Base-by-base conservation (phyloP, 768 basidiomycete genomes). In the Cubamyces lactineus region DNA sequence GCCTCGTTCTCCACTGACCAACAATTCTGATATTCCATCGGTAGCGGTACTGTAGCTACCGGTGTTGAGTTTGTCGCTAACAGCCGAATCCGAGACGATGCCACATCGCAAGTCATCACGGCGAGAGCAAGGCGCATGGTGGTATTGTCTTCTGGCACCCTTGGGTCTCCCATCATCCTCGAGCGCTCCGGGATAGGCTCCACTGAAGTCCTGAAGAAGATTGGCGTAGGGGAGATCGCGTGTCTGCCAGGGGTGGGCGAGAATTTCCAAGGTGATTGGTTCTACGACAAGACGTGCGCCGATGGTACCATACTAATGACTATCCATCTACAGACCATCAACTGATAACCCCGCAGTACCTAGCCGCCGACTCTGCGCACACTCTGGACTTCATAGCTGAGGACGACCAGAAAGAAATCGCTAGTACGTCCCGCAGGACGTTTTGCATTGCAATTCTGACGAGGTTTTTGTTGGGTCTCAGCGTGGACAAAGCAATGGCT, bases 131-230 rank as follows among this genome's bases (percentile, higher is more conserved):
- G 65, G 16, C 71, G 71, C 30, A 61, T 80, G 2, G 76, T 82
- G 6, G 71, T 82, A 0, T 53, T 82, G 8, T 74, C 75, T 15
- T 74, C 77, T 4, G 80, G 81, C 0, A 62, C 79, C 0, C 74
- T 81, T 23, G 79, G 80, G 19, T 80, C 80, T 0, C 80, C 85
- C 0, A 74, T 76, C 47, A 78, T 89, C 15, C 77, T 89, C 11
- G 83, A 87, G 65, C 77, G 86, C 2, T 85, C 79, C 3, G 81
- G 81, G 0, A 76, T 83, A 3, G 81, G 81, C 0, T 60, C 71
- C 6, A 62, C 61, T 30, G 67, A 62, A 0, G 41, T 78, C 1
- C 72, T 83, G 0, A 60, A 70, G 41, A 52, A 69, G n/a, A 64
- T 69, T 5, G 73, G 72, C 0, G 67, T 83, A 24, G 13, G 67